Evolutionary conservation across 2,329 filamentous ascomycete species (phyloP).

Genomic region (Cryphonectria parasitica): DNA sequence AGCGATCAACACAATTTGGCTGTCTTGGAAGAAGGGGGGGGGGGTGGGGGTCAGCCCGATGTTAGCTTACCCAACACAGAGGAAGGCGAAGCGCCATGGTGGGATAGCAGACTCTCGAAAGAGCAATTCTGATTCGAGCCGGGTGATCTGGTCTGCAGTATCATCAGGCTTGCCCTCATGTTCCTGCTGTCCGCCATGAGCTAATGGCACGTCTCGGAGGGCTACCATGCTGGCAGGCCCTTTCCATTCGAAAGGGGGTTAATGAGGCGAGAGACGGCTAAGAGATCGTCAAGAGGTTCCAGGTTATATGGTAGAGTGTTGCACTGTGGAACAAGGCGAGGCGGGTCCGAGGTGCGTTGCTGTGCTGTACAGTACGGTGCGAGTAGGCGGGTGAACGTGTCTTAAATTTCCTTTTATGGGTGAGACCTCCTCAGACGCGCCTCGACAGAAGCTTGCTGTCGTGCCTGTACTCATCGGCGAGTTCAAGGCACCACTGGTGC

Average conservation of each 20-base stretch:
- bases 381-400: neutral
- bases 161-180: neutral
- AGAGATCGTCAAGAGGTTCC: conserved; percentile 14
- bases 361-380: neutral
- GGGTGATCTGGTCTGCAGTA: neutral
- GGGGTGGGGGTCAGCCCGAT: neutral
- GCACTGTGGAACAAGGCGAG: conserved; percentile 20
- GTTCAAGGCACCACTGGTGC: conserved; percentile 3
- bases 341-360: conserved; percentile 7
- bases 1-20: neutral
- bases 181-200: neutral
- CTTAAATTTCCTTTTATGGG: conserved; percentile 8
- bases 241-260: neutral
- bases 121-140: conserved; percentile 7
- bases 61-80: conserved; percentile 40
- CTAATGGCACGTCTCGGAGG: conserved; percentile 4
- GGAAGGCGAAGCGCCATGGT: conserved; percentile 39
- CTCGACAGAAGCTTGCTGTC: conserved; percentile 8
- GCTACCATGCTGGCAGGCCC: conserved; percentile 13
- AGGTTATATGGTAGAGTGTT: conserved; percentile 21
- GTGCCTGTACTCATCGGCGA: conserved; percentile 2
- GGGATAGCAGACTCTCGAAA: conserved; percentile 33
- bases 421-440: conserved; percentile 23
- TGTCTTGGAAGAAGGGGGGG: no score
- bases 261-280: neutral